Evolutionary conservation across 2,329 filamentous ascomycete species (phyloP), one percentile per base, ranked within the genome.

Genomic region (Fusarium tuaranense): DNA sequence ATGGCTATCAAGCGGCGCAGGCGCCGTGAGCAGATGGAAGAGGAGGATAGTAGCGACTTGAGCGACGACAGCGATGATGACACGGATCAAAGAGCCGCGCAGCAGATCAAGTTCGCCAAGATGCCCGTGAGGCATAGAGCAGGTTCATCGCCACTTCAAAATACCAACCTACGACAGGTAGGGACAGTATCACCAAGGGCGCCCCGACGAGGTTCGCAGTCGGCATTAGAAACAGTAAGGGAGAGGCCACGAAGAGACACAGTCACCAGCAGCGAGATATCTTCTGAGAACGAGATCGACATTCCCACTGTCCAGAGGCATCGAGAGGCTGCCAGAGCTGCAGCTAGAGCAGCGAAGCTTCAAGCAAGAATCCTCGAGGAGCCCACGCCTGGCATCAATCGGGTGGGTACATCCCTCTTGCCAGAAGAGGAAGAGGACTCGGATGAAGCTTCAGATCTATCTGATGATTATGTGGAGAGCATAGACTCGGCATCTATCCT

Each of bases 21-120:
- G 71, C 87, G 90, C 63, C 86, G 92, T 70, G 93, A 95, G 82
- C 92, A 94, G 81, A 90, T 94, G 85, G 93, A 95, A 76, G 94
- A 97, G 78, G 93, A 95, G 68, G 94, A 96, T 79, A 97, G 94
- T 82, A 95, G 93, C 79, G 94, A 96, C 78, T 85, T 96, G 64
- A 95, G 92, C 80, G 94, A 97, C 78, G 93, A 96, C 76, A 96
- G 93, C 77, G 94, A 97, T 61, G 93, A 95, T 27, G 93, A 95
- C 63, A 87, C 89, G 2, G 92, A 94, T 67, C 88, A 91, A 71
- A 92, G 94, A 65, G 93, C 94, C 53, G 93, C 93, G 3, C 94
- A 97, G 81, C 94, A 97, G 82, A 98, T 98, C 81, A 95, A 96
- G 80, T 99, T 99, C 83, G 92, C 93, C 59, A 98, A 98, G 84